Evolutionary conservation across 1,284 basidiomycete species (phyloP).

Genomic region (Malassezia japonica): DNA sequence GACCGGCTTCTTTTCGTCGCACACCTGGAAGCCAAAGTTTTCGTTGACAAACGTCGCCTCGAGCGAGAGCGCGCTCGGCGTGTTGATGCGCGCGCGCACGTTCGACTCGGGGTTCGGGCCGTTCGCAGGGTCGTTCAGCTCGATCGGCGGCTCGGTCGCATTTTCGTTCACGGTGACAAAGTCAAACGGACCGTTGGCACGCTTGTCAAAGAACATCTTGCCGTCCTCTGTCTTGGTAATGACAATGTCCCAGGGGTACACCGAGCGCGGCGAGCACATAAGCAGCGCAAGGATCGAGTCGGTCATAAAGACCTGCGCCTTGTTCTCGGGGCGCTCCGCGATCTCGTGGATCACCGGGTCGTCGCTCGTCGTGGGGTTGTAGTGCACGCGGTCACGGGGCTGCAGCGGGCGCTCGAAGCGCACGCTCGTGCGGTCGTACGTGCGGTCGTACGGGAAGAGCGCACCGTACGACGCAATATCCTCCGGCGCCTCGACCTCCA

Average conservation of each 20-base stretch:
- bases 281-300: constrained; percentile 91
- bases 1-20: constrained; percentile 59
- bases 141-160: constrained; percentile 84
- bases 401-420: constrained; percentile 83
- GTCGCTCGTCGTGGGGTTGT: constrained; percentile 93
- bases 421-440: constrained; percentile 81
- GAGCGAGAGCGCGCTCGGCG: constrained; percentile 81
- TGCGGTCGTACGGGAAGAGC: constrained; percentile 84
- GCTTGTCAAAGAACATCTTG: constrained; percentile 93
- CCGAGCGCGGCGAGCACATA: constrained; percentile 88
- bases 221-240: constrained; percentile 76
- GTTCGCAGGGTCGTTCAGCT: constrained; percentile 63
- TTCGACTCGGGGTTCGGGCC: constrained; percentile 27
- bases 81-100: constrained; percentile 63
- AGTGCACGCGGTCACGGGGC: constrained; percentile 85
- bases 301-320: constrained; percentile 86
- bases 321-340: constrained; percentile 19
- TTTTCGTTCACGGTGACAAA: constrained; percentile 99
- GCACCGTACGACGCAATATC: constrained; percentile 67
- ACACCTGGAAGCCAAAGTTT: constrained; percentile 95
- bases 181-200: constrained; percentile 82
- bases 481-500: constrained; percentile 59
- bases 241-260: constrained; percentile 98
- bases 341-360: constrained; percentile 58
- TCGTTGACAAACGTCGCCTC: constrained; percentile 99